Conservation (phyloP, 306 rosid genomes). For the Vigna nakashimae region DNA sequence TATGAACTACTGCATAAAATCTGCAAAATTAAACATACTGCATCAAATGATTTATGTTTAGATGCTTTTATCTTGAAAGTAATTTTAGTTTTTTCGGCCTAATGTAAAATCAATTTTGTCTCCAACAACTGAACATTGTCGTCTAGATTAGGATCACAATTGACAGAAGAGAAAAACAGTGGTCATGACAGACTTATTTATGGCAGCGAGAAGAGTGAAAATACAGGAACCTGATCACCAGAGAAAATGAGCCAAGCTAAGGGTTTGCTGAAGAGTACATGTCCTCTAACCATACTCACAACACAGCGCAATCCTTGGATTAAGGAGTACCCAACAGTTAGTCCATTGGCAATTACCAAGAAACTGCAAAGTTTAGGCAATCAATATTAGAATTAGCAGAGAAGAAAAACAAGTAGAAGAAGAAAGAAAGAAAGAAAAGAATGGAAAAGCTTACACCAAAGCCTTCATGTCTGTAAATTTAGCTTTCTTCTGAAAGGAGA, state of each 20-base stretch:
- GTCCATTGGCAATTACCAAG: constrained; percentile 67
- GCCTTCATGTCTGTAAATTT: constrained; percentile 78
- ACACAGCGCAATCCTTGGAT: constrained; percentile 69
- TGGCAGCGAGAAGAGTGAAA: constrained; percentile 6
- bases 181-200: not conserved
- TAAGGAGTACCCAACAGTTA: constrained; percentile 66
- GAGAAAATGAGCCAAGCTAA: constrained; percentile 84
- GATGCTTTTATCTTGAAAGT: not conserved
- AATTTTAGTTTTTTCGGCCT: not conserved
- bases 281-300: constrained; percentile 65
- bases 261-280: constrained; percentile 70
- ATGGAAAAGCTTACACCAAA: constrained; percentile 61
- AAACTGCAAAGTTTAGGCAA: constrained; percentile 51
- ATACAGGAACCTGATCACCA: constrained; percentile 65
- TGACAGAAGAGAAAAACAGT: not conserved
- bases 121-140: not conserved
- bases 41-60: not conserved
- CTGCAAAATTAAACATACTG: no score
- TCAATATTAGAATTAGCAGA: not conserved
- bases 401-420: not conserved
- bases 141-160: not conserved
- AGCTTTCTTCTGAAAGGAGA: constrained; percentile 69
- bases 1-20: not conserved
- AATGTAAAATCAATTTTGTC: not conserved
- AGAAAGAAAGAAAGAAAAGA: not conserved